A percentile compares a stretch with the other conserved stretches of the same genome.
Conservation (phyloP, 352 stramenopile genomes). For the Pythium dissotocum region DNA sequence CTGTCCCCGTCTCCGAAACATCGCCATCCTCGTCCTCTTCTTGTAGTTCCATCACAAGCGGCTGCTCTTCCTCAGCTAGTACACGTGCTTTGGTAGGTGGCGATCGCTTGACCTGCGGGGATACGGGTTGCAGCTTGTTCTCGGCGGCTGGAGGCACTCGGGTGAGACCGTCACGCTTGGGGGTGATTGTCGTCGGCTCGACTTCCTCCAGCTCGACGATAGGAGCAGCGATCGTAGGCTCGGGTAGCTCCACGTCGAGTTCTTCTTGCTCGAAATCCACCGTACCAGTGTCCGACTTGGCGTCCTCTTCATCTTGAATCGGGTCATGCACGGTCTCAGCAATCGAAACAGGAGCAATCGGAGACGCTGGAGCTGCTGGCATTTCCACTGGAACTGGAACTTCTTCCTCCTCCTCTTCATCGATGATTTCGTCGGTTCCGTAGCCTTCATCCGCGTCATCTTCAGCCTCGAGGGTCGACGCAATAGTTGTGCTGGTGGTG, state of each 20-base stretch:
- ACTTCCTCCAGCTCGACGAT: background rate
- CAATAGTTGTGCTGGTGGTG: background rate
- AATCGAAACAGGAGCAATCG: background rate
- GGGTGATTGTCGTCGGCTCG: background rate
- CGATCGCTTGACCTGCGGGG: conserved; percentile 19
- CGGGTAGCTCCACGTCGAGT: conserved; percentile 1
- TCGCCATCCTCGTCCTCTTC: background rate
- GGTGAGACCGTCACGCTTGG: background rate
- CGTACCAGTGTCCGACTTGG: conserved; percentile 21
- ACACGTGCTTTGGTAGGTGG: conserved; percentile 1
- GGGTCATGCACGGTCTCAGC: background rate
- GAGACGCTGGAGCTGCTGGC: background rate
- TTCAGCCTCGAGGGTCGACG: background rate
- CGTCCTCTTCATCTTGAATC: background rate
- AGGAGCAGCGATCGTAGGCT: background rate
- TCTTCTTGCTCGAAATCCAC: conserved; percentile 21
- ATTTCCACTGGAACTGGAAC: background rate
- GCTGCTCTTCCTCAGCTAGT: background rate
- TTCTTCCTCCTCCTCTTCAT: background rate
- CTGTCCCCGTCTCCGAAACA: conserved; percentile 12
- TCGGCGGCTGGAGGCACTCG: background rate
- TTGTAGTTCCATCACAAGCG: background rate
- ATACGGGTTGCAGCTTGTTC: conserved; percentile 20
- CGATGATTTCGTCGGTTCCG: conserved; percentile 7
- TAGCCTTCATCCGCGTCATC: conserved; percentile 15